Conservation (phyloP, 163 green algal species). For the Scenedesmus sp. region DNA sequence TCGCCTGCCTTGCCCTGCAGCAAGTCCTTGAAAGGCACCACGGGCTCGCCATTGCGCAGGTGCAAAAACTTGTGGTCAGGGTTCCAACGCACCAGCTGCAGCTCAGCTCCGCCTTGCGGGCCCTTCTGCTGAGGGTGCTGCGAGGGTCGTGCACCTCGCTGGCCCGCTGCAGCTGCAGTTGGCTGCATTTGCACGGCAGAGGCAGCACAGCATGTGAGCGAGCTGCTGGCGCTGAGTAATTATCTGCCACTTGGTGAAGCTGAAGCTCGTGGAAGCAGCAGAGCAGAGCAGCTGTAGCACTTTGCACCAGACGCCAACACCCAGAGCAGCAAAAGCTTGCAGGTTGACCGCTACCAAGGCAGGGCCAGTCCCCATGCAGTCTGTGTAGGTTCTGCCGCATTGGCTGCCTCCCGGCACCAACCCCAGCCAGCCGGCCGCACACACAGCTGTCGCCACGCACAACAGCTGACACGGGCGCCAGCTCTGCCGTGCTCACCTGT, state of each 20-base stretch:
- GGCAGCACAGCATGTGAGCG: neutral
- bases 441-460: no score
- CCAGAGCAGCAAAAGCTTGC: neutral
- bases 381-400: no score
- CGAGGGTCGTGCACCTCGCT: neutral
- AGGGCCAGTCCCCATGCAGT: no score
- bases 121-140: neutral
- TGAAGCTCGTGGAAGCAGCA: neutral
- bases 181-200: neutral
- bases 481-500: conserved; percentile 16
- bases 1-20: conserved; percentile 5
- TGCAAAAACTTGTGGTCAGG: conserved; percentile 44
- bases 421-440: no score
- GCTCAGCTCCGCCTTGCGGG: neutral
- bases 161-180: neutral
- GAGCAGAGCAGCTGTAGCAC: neutral
- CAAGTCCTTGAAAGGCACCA: conserved; percentile 43
- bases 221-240: neutral
- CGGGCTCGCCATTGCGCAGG: conserved; percentile 27
- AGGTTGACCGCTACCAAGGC: neutral
- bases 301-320: neutral
- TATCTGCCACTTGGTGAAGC: neutral
- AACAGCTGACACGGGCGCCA: neutral
- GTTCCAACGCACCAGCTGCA: conserved; percentile 6
- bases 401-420: no score